phyloP scores from a whole-genome alignment of 768 basidiomycete genomes.

The Arthromyces matolae region DNA sequence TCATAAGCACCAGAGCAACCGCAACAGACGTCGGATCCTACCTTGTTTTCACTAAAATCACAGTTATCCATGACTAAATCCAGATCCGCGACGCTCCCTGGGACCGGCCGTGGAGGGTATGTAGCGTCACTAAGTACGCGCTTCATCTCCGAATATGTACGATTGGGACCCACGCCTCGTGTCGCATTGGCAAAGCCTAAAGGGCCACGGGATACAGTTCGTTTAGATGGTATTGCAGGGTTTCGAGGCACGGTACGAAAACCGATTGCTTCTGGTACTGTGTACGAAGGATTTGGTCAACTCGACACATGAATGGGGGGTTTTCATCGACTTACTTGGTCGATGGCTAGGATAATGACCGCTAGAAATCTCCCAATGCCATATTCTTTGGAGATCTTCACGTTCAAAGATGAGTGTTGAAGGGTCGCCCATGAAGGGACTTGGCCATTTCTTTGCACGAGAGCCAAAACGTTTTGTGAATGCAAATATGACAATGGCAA shows the following conservation, averaged over 20 bases:
- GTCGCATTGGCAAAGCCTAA: conserved; percentile 44
- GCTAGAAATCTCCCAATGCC: conserved; percentile 92
- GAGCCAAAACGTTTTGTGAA: conserved; percentile 59
- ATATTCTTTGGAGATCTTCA: conserved; percentile 84
- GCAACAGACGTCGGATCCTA: conserved; percentile 23
- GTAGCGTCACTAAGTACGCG: conserved; percentile 59
- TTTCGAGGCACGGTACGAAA: conserved; percentile 57
- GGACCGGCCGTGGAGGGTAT: conserved; percentile 84
- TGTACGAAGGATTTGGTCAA: conserved; percentile 8
- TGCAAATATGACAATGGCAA: conserved; percentile 56
- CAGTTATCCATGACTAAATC: conserved; percentile 91
- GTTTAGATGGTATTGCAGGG: conserved; percentile 65
- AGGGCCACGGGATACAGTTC: conserved; percentile 43
- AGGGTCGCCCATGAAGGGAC: conserved; percentile 51
- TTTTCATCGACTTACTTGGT: conserved; percentile 49
- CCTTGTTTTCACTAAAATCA: conserved; percentile 81
- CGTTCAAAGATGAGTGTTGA: conserved; percentile 72
- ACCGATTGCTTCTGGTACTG: conserved; percentile 72
- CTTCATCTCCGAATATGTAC: conserved; percentile 73
- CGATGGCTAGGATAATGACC: conserved; percentile 90
- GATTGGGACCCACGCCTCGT: conserved; percentile 70
- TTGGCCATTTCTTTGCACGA: conserved; percentile 60
- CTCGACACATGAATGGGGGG: not conserved
- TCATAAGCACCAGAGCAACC: conserved; percentile 6
- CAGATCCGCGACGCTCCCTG: conserved; percentile 83